phyloP scores from a whole-genome alignment of 2,329 filamentous ascomycete genomes.

The Conoideocrella luteorostrata region DNA sequence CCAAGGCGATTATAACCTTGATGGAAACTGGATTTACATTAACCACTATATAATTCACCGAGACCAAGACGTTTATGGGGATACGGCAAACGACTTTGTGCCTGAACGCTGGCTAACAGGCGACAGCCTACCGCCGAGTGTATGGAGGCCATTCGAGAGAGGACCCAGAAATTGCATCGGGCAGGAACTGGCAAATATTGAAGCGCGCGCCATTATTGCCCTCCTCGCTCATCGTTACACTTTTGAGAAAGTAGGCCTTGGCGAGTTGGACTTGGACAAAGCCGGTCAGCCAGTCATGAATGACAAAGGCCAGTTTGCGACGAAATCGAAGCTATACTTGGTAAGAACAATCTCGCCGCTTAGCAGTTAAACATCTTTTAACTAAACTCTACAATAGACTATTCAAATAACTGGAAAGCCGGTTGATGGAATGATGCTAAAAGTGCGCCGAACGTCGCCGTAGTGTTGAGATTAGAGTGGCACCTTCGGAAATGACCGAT shows the following conservation, averaged over 20 bases:
- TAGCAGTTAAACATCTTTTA: background rate
- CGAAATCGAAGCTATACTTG: background rate
- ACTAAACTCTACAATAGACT: background rate
- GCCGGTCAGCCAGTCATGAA: background rate
- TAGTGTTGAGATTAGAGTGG: too few species aligned
- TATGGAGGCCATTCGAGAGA: background rate
- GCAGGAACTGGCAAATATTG: background rate
- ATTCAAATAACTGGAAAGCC: slow-evolving; percentile 3
- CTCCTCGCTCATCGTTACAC: background rate
- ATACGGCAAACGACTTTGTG: slow-evolving; percentile 26
- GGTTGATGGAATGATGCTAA: slow-evolving; percentile 1
- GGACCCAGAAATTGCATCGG: background rate
- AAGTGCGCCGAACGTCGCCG: background rate
- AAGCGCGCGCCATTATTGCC: background rate
- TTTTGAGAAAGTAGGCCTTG: background rate
- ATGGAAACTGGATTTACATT: slow-evolving; percentile 29
- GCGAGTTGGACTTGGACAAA: background rate
- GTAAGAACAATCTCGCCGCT: background rate
- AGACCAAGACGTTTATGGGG: slow-evolving; percentile 27
- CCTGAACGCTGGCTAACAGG: slow-evolving; percentile 32
- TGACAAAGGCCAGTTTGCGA: background rate
- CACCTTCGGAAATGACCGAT: too few species aligned
- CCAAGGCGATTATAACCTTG: slow-evolving; percentile 17
- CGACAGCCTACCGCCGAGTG: background rate
- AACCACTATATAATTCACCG: slow-evolving; percentile 27